These are phyloP conservation scores for Aspergillus carlsbadensis DNA, from an alignment of 495 filamentous ascomycete species.

Conservation along the genomic window DNA sequence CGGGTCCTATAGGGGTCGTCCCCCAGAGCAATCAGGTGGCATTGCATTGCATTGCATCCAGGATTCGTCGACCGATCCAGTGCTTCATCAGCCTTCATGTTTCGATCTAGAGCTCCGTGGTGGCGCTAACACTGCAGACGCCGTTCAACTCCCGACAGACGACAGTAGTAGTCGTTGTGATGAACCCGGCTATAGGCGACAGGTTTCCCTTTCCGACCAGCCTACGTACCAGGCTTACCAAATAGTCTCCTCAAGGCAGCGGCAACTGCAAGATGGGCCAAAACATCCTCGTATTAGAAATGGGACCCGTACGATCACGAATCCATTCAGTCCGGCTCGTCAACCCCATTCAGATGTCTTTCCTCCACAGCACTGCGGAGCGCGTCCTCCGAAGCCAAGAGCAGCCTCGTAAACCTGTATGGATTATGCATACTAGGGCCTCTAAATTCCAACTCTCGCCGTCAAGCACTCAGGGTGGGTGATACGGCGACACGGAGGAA, in stretches of 20 bases:
- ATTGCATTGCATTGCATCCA: constrained; percentile 8
- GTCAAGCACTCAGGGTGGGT: background rate
- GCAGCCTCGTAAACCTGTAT: too few relatives aligned
- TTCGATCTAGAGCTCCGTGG: constrained; percentile 6
- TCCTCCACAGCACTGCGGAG: too few relatives aligned
- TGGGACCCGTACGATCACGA: too few relatives aligned
- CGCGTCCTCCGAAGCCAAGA: too few relatives aligned
- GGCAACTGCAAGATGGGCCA: background rate
- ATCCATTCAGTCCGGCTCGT: too few relatives aligned
- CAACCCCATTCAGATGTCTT: too few relatives aligned
- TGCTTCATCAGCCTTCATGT: background rate
- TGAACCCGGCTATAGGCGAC: background rate
- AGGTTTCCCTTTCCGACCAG: too few relatives aligned
- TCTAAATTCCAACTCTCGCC: too few relatives aligned
- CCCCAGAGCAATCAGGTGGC: background rate
- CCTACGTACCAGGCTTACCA: background rate
- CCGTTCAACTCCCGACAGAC: background rate
- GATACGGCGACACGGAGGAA: background rate
- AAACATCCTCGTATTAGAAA: background rate
- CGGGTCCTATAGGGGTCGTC: background rate
- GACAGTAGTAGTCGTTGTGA: background rate
- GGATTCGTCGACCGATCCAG: constrained; percentile 2
- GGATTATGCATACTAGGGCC: too few relatives aligned
- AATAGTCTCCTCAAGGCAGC: background rate
- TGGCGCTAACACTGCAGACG: background rate